Evolutionary conservation across 2,329 filamentous ascomycete species (phyloP).

Genomic region (Penicillium italicum): DNA sequence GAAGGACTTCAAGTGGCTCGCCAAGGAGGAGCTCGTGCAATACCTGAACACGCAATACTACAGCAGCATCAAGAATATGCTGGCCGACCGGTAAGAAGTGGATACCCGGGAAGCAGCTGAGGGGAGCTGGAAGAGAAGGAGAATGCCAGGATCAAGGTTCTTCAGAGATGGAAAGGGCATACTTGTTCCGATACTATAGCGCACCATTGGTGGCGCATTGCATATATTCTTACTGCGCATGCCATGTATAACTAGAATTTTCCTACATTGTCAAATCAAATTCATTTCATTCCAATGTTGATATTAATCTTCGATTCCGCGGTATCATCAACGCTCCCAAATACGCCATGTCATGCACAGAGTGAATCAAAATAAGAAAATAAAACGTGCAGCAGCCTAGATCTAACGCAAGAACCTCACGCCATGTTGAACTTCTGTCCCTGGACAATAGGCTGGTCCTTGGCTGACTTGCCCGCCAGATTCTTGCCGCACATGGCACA

Average conservation of each 20-base stretch:
- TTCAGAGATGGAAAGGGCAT: slow-evolving; percentile 7
- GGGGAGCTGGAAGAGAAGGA: not conserved
- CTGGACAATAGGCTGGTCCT: slow-evolving; percentile 53
- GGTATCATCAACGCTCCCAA: slow-evolving; percentile 2
- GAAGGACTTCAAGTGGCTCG: slow-evolving; percentile 86
- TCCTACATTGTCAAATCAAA: slow-evolving; percentile 24
- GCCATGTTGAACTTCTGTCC: slow-evolving; percentile 63
- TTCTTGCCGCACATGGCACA: slow-evolving; percentile 63
- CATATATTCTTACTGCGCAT: slow-evolving; percentile 36
- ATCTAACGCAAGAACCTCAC: slow-evolving; percentile 33
- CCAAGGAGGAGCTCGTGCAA: slow-evolving; percentile 77
- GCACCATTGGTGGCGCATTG: slow-evolving; percentile 25
- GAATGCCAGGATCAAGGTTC: not conserved
- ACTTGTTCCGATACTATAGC: slow-evolving; percentile 18
- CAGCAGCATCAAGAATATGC: slow-evolving; percentile 73
- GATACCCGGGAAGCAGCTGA: not conserved
- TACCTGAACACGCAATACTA: slow-evolving; percentile 68
- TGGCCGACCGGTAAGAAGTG: slow-evolving; percentile 64
- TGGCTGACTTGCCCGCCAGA: slow-evolving; percentile 44
- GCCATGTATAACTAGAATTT: slow-evolving; percentile 41
- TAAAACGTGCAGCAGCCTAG: not conserved
- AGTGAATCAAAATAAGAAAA: not conserved
- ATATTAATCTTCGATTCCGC: not conserved
- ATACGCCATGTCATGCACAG: slow-evolving; percentile 14
- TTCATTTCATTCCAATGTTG: slow-evolving; percentile 8